phyloP scores from a whole-genome alignment of 2,329 filamentous ascomycete genomes.

The Triangularia setosa region DNA sequence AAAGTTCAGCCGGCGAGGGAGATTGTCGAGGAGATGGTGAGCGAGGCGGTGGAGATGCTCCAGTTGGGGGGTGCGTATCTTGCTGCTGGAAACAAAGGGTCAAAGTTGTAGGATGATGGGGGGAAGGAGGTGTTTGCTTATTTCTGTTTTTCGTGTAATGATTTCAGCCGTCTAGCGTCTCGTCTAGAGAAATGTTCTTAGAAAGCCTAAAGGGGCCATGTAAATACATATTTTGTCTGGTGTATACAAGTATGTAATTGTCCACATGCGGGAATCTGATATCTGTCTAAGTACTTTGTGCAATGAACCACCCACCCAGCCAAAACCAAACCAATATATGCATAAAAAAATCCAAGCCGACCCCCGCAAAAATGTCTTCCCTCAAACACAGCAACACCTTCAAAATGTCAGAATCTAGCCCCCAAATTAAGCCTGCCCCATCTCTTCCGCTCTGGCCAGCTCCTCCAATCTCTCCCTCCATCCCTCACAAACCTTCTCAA shows the following conservation, averaged over 20 bases:
- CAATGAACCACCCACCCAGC: background rate
- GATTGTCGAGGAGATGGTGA: conserved; percentile 90
- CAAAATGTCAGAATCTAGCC: background rate
- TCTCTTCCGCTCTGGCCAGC: conserved; percentile 43
- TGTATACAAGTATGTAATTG: background rate
- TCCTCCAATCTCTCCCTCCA: conserved; percentile 75
- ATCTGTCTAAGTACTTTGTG: background rate
- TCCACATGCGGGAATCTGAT: background rate
- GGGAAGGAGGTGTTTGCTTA: too few relatives aligned
- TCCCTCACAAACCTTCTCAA: conserved; percentile 82
- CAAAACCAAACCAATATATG: background rate
- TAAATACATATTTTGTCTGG: background rate
- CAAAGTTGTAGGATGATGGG: conserved; percentile 37
- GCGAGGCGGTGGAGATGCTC: conserved; percentile 66
- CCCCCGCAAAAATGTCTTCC: background rate
- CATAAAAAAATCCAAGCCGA: background rate
- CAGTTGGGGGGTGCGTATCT: conserved; percentile 60
- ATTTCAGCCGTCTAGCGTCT: background rate
- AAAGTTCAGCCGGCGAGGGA: conserved; percentile 75
- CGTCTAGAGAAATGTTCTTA: background rate
- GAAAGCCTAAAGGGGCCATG: background rate
- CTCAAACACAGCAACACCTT: background rate
- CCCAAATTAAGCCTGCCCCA: background rate
- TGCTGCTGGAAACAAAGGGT: conserved; percentile 27
- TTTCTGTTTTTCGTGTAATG: background rate